These are phyloP conservation scores for Tilletia horrida DNA, from an alignment of 1,284 basidiomycete species.

Conservation along the genomic window DNA sequence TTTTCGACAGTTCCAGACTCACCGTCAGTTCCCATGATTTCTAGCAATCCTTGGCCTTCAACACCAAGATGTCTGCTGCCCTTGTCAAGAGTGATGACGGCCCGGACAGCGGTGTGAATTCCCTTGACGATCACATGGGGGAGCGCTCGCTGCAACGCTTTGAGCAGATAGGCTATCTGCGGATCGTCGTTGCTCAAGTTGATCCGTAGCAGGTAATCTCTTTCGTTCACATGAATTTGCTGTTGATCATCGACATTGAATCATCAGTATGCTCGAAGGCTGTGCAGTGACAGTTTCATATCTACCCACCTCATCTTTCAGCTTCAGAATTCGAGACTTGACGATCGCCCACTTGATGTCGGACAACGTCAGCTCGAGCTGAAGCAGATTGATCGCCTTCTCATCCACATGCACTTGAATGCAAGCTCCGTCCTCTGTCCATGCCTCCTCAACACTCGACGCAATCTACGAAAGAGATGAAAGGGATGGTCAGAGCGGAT, in stretches of 20 bases:
- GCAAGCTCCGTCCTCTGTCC: conserved; percentile 87
- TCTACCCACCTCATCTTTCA: conserved; percentile 66
- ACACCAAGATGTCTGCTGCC: conserved; percentile 50
- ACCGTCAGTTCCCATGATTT: conserved; percentile 96
- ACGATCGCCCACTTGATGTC: conserved; percentile 91
- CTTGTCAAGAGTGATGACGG: conserved; percentile 54
- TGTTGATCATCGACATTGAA: not conserved
- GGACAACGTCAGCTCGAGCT: conserved; percentile 89
- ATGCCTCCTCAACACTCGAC: conserved; percentile 88
- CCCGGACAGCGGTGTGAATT: conserved; percentile 46
- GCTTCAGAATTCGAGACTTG: conserved; percentile 81
- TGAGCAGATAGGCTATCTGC: conserved; percentile 50
- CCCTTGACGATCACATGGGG: conserved; percentile 52
- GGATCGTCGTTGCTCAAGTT: conserved; percentile 57
- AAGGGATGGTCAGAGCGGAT: conserved; percentile 57
- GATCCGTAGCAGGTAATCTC: not conserved
- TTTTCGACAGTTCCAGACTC: conserved; percentile 44
- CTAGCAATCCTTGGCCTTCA: conserved; percentile 91
- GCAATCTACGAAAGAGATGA: conserved; percentile 62
- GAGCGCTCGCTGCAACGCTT: conserved; percentile 50
- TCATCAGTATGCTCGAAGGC: not conserved
- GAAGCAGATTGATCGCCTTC: conserved; percentile 82
- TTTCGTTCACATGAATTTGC: conserved; percentile 12
- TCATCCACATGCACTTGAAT: conserved; percentile 89
- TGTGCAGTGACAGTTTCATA: not conserved